These are phyloP conservation scores for Fraxinus sp. DNA, from an alignment of 305 asterid species.

Conservation along the genomic window DNA sequence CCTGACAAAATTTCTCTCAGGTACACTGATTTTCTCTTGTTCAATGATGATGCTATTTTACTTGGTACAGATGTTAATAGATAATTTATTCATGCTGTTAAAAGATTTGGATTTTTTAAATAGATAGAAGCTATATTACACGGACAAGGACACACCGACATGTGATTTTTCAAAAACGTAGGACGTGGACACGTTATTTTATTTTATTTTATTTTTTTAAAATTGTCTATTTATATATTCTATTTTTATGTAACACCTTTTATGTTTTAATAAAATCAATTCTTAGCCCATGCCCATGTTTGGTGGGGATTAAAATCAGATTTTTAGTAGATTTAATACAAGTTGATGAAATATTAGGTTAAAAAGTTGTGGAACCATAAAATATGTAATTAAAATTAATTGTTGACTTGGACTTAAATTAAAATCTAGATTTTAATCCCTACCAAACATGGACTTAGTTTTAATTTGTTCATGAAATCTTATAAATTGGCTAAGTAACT, in stretches of 20 bases:
- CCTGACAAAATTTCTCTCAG: conserved; percentile 83
- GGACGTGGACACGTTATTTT: background rate
- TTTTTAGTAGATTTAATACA: no score
- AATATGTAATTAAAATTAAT: no score
- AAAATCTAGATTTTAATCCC: no score
- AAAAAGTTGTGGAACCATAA: no score
- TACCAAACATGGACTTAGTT: no score
- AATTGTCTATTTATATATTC: background rate
- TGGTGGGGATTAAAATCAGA: no score
- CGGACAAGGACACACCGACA: background rate
- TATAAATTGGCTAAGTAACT: background rate
- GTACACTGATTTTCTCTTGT: conserved; percentile 34
- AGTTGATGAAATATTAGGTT: no score
- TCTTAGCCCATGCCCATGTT: background rate
- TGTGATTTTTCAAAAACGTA: background rate
- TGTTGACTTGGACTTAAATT: no score
- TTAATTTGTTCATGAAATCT: background rate
- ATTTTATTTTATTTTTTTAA: background rate
- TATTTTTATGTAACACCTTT: background rate
- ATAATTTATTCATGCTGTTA: background rate
- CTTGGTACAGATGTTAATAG: background rate
- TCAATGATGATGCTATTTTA: background rate
- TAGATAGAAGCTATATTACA: background rate
- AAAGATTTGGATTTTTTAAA: background rate
- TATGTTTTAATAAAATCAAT: background rate